phyloP scores from a whole-genome alignment of 192 early-diverging fungal genomes.

The Obelidium mucronatum region DNA sequence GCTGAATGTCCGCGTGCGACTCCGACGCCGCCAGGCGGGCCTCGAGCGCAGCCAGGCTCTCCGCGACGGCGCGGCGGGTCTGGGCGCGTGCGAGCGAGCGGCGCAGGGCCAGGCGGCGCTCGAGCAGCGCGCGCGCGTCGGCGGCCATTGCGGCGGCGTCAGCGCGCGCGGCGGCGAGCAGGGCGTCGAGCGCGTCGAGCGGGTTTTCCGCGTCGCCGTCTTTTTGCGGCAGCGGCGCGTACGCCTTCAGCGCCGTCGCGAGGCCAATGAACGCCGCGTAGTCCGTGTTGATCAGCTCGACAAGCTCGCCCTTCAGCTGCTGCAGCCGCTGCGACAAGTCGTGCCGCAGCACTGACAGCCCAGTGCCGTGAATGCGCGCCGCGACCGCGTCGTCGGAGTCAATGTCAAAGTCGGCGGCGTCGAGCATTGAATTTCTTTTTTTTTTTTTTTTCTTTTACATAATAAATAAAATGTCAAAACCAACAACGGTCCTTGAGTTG shows the following conservation, averaged over 20 bases:
- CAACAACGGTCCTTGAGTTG: slow-evolving; percentile 47
- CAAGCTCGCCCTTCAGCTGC: slow-evolving; percentile 73
- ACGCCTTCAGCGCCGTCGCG: slow-evolving; percentile 70
- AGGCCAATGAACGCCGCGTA: slow-evolving; percentile 84
- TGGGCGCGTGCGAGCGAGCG: no score
- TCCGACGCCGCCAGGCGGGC: no score
- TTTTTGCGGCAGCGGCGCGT: slow-evolving; percentile 65
- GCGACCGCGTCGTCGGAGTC: slow-evolving; percentile 69
- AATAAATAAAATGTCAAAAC: slow-evolving; percentile 28
- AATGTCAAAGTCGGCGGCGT: no score
- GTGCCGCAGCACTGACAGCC: slow-evolving; percentile 68
- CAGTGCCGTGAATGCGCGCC: slow-evolving; percentile 65
- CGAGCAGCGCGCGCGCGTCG: no score
- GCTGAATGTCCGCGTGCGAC: no score
- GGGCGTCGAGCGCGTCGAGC: slow-evolving; percentile 60
- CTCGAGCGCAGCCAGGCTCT: no score
- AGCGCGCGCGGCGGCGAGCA: slow-evolving; percentile 60
- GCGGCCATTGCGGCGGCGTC: no score
- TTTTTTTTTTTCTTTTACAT: not conserved
- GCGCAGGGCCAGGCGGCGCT: no score
- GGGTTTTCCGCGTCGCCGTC: no score
- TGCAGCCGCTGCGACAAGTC: slow-evolving; percentile 66
- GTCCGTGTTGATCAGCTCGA: slow-evolving; percentile 81
- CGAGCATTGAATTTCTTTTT: slow-evolving; percentile 28
- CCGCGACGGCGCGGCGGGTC: no score